Base-by-base conservation (phyloP, 208 protist genomes). In the Wallacemonas collosoma region DNA sequence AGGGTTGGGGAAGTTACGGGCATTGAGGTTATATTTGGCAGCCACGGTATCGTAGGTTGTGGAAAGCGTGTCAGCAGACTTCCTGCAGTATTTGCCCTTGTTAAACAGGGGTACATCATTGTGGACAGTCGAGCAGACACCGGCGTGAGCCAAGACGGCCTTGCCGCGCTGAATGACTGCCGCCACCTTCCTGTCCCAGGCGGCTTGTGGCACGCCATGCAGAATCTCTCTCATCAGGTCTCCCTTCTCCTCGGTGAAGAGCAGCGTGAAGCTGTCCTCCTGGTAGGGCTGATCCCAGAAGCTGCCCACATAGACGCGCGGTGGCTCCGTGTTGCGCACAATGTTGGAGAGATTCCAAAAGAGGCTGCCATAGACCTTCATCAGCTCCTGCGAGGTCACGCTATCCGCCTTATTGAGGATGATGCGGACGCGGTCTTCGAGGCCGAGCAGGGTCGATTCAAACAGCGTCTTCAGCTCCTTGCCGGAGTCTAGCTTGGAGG, bases 401-500 rank as follows among this genome's bases (percentile, higher is more conserved):
- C 79, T 86, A 77, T 99, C 98, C 0, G 97, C 93, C 85, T 99
- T 99, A 78, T 99, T 99, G 26, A 99, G 88, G 44, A 99, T 87
- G 36, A 98, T 89, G 58, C 95, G 88, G 39, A 98, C 80, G 66
- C 98, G 98, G 48, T 95, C 93, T 67, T 98, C 95, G 47, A 97
- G 69, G 1, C 95, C 93, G 44, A 81, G 66, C 48, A 94, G 83
- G 65, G 89, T 77, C 2, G 77, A 75, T n/a, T 76, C 67, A 69
- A 91, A 90, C 61, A 95, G 76, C 50, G 82, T 81, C 1, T 76
- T 81, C 15, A 94, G 76, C 79, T 94, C 89, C 17, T 74, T 76
- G 9, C 89, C 89, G 8, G 86, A 77, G 66, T 92, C 85, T 15
- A 94, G 74, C 71, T 92, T 92, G 26, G 81, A 83, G 7, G 89